Evolutionary conservation across 305 asterid genomes (phyloP).

Genomic region (Solanum chacoense): DNA sequence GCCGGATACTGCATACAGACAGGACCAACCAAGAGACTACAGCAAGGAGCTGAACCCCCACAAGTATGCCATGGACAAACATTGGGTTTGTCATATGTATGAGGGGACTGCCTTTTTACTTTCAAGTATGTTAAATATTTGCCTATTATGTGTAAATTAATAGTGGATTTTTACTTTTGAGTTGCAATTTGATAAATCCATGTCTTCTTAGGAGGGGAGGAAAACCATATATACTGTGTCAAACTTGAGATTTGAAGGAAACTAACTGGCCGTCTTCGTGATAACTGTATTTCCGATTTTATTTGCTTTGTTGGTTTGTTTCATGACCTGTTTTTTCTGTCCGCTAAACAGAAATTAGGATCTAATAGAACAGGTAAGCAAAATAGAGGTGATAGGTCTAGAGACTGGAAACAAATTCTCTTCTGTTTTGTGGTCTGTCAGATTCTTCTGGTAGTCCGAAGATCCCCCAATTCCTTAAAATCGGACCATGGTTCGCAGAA

Average conservation of each 20-base stretch:
- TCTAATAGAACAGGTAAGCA: neutral
- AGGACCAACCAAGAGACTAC: no score
- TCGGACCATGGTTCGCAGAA: neutral
- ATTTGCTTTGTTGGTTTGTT: neutral
- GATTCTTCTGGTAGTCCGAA: neutral
- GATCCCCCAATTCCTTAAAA: neutral
- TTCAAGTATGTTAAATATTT: neutral
- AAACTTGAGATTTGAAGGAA: neutral
- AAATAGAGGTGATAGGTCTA: neutral
- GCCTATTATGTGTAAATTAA: neutral
- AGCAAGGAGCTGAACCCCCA: no score
- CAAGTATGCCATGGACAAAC: no score
- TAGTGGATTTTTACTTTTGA: neutral
- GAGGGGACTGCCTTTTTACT: neutral
- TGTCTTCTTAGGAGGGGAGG: no score
- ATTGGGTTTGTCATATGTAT: neutral
- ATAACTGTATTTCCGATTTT: neutral
- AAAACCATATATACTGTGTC: neutral
- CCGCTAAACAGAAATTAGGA: neutral
- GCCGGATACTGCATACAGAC: neutral
- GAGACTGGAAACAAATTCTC: neutral
- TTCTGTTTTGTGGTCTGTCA: neutral
- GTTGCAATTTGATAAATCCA: neutral
- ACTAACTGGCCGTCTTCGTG: neutral
- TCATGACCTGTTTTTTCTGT: neutral